Percentiles rank a stretch among this genome's conserved stretches.
Evolutionary conservation across 2,329 filamentous ascomycete genomes (phyloP).

Genomic region (Penicillium sp.): DNA sequence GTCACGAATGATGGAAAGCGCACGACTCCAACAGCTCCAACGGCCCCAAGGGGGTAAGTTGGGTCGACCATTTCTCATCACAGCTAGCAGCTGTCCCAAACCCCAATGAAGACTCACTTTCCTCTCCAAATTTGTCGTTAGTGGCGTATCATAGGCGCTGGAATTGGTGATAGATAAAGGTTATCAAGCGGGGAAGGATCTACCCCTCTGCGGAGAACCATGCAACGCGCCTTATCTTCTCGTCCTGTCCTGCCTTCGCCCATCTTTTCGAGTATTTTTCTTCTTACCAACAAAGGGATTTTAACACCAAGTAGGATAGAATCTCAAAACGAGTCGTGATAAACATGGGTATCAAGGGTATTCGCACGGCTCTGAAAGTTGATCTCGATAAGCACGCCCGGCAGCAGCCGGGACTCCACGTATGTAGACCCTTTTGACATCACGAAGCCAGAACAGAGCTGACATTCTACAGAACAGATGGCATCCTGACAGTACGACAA

Average conservation of each 20-base stretch:
- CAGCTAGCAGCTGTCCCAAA: not conserved
- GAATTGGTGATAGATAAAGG: conserved; percentile 1
- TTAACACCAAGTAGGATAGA: not conserved
- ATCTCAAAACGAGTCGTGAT: not conserved
- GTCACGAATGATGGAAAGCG: not conserved
- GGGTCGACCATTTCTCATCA: not conserved
- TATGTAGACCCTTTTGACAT: conserved; percentile 43
- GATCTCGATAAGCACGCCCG: conserved; percentile 69
- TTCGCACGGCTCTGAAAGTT: conserved; percentile 71
- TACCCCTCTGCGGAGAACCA: conserved; percentile 13
- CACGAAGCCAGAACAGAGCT: conserved; percentile 2
- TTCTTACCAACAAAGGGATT: not conserved
- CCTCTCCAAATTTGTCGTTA: not conserved
- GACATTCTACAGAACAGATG: conserved; percentile 70
- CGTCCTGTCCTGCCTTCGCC: not conserved
- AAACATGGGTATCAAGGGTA: conserved; percentile 43
- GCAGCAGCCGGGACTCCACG: conserved; percentile 69
- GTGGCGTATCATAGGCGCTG: not conserved
- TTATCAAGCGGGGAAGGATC: not conserved
- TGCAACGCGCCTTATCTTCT: conserved; percentile 7
- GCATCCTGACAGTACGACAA: conserved; percentile 76
- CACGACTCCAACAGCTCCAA: not conserved
- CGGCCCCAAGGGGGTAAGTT: not conserved
- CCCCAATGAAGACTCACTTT: not conserved
- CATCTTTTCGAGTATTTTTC: not conserved